Evolutionary conservation across 2,329 filamentous ascomycete species (phyloP).

Genomic region (Cladosporium sp.): DNA sequence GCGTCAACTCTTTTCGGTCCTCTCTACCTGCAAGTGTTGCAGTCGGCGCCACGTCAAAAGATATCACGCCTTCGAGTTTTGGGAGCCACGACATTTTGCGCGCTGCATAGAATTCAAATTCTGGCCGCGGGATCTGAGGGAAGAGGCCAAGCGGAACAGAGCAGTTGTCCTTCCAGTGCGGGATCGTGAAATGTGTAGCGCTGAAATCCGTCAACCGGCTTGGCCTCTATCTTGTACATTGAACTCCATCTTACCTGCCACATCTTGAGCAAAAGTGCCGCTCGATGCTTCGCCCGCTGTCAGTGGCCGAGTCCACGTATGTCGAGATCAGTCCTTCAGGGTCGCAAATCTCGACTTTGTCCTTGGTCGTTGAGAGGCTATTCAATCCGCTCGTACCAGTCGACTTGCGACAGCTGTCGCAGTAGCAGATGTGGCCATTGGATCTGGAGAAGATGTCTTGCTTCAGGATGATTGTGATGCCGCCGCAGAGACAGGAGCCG

Average conservation of each 20-base stretch:
- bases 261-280: slow-evolving; percentile 27
- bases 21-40: slow-evolving; percentile 1
- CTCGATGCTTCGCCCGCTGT: slow-evolving; percentile 24
- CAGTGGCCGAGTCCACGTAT: slow-evolving; percentile 24
- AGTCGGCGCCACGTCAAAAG: neutral
- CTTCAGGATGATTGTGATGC: slow-evolving; percentile 49
- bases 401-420: slow-evolving; percentile 49
- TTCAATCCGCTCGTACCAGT: slow-evolving; percentile 37
- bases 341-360: slow-evolving; percentile 17
- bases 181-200: neutral
- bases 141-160: slow-evolving; percentile 27
- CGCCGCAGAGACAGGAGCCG: slow-evolving; percentile 31
- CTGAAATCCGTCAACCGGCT: neutral
- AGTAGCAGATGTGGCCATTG: slow-evolving; percentile 50
- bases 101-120: slow-evolving; percentile 23
- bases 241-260: slow-evolving; percentile 13
- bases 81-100: slow-evolving; percentile 8
- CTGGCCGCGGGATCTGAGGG: slow-evolving; percentile 24
- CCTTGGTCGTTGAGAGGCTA: slow-evolving; percentile 17
- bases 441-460: slow-evolving; percentile 46
- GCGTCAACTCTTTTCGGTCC: neutral
- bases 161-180: neutral
- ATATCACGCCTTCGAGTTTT: neutral
- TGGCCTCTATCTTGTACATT: too few relatives aligned
- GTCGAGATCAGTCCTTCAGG: slow-evolving; percentile 23